Base-by-base conservation (phyloP, 371 early-diverging fungal species). In the Lichtheimia ramosa region DNA sequence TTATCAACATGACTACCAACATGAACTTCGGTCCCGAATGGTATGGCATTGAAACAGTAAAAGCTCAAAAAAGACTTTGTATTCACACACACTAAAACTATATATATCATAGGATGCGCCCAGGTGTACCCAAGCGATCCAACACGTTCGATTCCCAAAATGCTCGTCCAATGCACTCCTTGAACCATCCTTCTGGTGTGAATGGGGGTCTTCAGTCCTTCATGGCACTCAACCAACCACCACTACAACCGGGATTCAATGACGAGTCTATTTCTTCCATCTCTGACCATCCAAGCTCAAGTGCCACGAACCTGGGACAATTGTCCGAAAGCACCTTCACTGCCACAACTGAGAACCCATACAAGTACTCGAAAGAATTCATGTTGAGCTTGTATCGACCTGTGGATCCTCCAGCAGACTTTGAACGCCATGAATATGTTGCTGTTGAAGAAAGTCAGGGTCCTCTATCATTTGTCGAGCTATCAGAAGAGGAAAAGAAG, bases 1-100 rank as follows among this genome's bases (percentile, higher is more conserved):
- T 34, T 34, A 8, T 34, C 34, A 34, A 34, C 34, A 85, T 84
- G 82, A 77, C 87, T 58, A 83, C 87, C 63, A 88, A 88, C 68
- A 89, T 92, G 90, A 92, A 92, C 77, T 91, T 91, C 71, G 91
- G 91, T 59, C 90, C 92, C 56, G 90, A 90, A 80, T 92, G 92
- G 92, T 91, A 57, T 56, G 48, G 24, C 13, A 40, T 27, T 4
- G 1, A 14, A 28, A 53, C 25, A 28, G 39, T 12, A 53, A 53
- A 41, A 46, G 21, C 1, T 43, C 7, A 42, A 12, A 34, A 13
- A 23, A 2, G 39, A 5, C 14, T 43, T 18, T 42, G 49, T 42
- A 23, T 39, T n/a, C 21, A 21, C 24, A 21, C 28, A 39, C 20
- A 52, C 54, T 21, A 12, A 41, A 14, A n/a, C 21, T 18, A 46